Conservation (phyloP, 257 asterid species). For the Cruciata laevipes region DNA sequence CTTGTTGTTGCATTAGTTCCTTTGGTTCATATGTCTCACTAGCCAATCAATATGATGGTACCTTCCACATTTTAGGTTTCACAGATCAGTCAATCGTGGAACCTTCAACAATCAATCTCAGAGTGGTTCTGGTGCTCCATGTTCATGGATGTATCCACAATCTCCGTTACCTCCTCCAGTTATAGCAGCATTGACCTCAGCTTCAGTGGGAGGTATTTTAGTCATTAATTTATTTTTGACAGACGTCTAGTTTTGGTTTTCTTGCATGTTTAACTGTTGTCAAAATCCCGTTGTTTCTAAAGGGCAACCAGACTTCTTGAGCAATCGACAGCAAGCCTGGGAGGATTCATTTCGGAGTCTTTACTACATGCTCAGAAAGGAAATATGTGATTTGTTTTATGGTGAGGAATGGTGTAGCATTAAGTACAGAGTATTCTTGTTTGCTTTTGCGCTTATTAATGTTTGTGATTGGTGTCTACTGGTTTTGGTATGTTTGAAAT, state of each 20-base stretch:
- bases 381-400: constrained; percentile 62
- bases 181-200: constrained; percentile 62
- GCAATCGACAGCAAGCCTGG: constrained; percentile 75
- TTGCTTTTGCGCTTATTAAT: not conserved
- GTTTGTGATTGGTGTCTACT: not conserved
- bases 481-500: not conserved
- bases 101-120: constrained; percentile 33
- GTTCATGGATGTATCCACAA: constrained; percentile 95
- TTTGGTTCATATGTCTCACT: not conserved
- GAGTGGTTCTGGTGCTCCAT: constrained; percentile 26
- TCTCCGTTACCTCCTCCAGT: constrained; percentile 64
- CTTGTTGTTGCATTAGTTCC: not conserved
- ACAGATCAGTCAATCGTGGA: constrained; percentile 52
- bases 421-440: not conserved
- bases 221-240: constrained; percentile 10
- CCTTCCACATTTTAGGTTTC: constrained; percentile 58
- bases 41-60: not conserved
- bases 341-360: constrained; percentile 86
- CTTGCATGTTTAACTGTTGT: constrained; percentile 8
- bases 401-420: constrained; percentile 36
- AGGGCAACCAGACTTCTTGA: constrained; percentile 71
- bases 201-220: constrained; percentile 59
- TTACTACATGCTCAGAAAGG: constrained; percentile 84
- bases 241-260: constrained; percentile 5
- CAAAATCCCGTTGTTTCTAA: constrained; percentile 14